These are phyloP conservation scores for Aspergillus unguis DNA, from an alignment of 2,329 filamentous ascomycete genomes.

Conservation along the genomic window DNA sequence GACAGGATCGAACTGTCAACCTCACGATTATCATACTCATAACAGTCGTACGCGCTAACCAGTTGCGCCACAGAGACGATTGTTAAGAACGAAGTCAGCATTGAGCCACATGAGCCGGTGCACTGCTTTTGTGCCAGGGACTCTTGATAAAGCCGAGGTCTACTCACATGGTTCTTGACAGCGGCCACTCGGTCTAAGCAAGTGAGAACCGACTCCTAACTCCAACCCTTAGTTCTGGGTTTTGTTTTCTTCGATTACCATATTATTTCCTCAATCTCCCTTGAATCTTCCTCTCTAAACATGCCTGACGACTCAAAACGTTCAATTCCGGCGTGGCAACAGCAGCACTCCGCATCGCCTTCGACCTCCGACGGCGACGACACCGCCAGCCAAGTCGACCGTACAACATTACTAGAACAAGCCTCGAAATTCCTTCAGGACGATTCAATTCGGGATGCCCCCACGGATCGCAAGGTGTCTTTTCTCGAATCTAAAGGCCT, in stretches of 20 bases:
- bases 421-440: conserved; percentile 75
- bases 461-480: conserved; percentile 67
- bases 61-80: neutral
- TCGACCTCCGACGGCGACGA: conserved; percentile 22
- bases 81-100: neutral
- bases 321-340: conserved; percentile 42
- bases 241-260: too few species aligned
- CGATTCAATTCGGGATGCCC: conserved; percentile 65
- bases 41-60: neutral
- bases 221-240: neutral
- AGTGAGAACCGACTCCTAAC: neutral
- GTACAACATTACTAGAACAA: conserved; percentile 55
- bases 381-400: conserved; percentile 13
- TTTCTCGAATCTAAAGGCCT: conserved; percentile 80
- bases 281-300: neutral
- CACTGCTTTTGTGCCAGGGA: neutral
- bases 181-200: too few species aligned
- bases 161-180: too few species aligned
- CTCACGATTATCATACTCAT: neutral
- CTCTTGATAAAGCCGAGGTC: too few species aligned
- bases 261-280: neutral
- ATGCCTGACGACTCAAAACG: conserved; percentile 38
- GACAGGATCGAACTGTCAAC: neutral
- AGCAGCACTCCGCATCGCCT: conserved; percentile 31
- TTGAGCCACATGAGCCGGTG: too few species aligned